phyloP scores from a whole-genome alignment of 106 monocot species.

The Dendrobium catenatum region DNA sequence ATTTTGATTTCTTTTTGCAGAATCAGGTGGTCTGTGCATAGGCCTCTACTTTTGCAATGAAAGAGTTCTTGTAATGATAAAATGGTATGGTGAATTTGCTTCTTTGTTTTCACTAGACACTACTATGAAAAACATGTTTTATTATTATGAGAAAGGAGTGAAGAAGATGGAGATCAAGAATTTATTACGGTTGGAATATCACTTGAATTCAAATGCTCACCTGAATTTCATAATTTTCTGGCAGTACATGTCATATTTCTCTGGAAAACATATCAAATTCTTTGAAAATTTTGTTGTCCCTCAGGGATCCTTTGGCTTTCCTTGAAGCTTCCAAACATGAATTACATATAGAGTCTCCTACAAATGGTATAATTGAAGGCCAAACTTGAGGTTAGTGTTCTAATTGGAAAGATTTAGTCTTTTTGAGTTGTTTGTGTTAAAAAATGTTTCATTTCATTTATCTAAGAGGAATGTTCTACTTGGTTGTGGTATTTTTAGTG shows the following conservation, averaged over 20 bases:
- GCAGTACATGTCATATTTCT: neutral
- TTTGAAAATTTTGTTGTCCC: neutral
- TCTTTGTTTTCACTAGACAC: slow-evolving; percentile 3
- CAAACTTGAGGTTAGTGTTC: slow-evolving; percentile 52
- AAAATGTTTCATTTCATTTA: neutral
- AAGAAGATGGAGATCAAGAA: neutral
- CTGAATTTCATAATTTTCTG: neutral
- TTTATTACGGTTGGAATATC: neutral
- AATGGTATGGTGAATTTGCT: neutral
- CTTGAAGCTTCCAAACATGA: slow-evolving; percentile 9
- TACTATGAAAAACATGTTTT: neutral
- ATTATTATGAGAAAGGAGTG: neutral
- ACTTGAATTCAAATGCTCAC: neutral
- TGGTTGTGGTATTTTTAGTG: slow-evolving; percentile 37
- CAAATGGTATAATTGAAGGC: slow-evolving; percentile 27
- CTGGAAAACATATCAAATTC: slow-evolving; percentile 2
- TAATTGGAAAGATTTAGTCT: neutral
- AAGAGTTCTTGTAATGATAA: slow-evolving; percentile 1
- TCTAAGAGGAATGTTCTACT: neutral
- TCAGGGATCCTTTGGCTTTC: neutral
- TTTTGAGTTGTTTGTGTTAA: no score
- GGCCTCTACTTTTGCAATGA: slow-evolving; percentile 3
- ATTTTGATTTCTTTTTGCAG: neutral
- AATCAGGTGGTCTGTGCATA: neutral
- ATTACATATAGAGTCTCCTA: neutral